A percentile compares a stretch with the other conserved stretches of the same genome.
These are phyloP conservation scores for Zangia roseola DNA, from an alignment of 768 basidiomycete species.

Conservation along the genomic window DNA sequence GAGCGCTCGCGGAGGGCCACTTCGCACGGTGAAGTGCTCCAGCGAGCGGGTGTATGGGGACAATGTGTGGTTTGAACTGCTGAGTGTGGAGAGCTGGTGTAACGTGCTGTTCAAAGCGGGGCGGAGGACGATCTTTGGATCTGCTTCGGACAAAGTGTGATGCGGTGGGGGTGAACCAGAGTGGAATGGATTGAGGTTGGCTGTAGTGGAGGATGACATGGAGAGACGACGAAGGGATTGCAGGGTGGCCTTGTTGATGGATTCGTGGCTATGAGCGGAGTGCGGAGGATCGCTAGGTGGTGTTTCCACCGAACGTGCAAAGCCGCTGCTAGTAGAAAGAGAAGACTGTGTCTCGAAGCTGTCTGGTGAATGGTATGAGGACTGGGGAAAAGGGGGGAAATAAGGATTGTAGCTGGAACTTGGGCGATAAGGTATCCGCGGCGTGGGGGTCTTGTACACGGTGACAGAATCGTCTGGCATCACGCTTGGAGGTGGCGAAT, in stretches of 20 bases:
- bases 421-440: conserved; percentile 18
- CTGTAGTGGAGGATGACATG: conserved; percentile 27
- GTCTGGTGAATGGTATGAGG: conserved; percentile 39
- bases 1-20: conserved; percentile 64
- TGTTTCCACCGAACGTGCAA: conserved; percentile 45
- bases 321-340: conserved; percentile 46
- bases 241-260: conserved; percentile 15
- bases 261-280: conserved; percentile 15
- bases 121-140: conserved; percentile 61
- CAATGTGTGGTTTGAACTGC: conserved; percentile 88
- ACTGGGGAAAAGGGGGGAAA: neutral
- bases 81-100: conserved; percentile 83
- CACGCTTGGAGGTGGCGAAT: conserved; percentile 45
- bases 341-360: conserved; percentile 52
- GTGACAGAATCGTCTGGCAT: conserved; percentile 42
- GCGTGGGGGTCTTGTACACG: conserved; percentile 74
- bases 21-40: conserved; percentile 90
- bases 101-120: conserved; percentile 72
- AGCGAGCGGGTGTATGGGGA: conserved; percentile 90
- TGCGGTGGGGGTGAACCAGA: conserved; percentile 36
- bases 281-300: conserved; percentile 37
- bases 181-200: conserved; percentile 33
- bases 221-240: conserved; percentile 33
- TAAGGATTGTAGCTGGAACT: conserved; percentile 23
- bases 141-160: conserved; percentile 35